Conservation (phyloP, 192 early-diverging fungal genomes). For the Rhizoclosmatium globosum region DNA sequence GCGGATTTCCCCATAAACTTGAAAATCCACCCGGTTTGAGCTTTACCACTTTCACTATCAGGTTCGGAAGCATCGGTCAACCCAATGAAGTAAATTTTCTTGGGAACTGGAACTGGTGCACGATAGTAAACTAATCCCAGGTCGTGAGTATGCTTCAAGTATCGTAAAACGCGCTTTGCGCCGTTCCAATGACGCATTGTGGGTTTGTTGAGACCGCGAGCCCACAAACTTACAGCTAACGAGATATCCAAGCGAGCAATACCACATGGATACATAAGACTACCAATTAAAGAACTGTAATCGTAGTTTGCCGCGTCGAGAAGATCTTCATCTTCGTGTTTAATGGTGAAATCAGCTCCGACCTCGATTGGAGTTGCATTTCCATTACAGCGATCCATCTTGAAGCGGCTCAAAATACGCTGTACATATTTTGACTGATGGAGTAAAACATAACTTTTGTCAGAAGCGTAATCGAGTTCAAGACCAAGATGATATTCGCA, state of each 20-base stretch:
- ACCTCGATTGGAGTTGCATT: slow-evolving; percentile 6
- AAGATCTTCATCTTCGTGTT: background rate
- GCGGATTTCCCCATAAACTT: slow-evolving; percentile 4
- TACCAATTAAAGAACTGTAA: slow-evolving; percentile 1
- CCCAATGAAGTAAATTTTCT: slow-evolving; percentile 1
- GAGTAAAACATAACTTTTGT: background rate
- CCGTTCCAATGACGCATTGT: background rate
- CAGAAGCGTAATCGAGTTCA: background rate
- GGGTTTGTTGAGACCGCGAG: background rate
- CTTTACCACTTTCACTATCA: slow-evolving; percentile 9
- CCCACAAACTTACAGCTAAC: slow-evolving; percentile 1
- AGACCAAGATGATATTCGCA: slow-evolving; percentile 2
- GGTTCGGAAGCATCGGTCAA: background rate
- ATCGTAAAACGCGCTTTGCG: slow-evolving; percentile 1
- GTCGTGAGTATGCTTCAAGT: background rate
- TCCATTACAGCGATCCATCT: slow-evolving; percentile 5
- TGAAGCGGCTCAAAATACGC: background rate
- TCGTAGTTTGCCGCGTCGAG: background rate
- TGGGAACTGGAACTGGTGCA: background rate
- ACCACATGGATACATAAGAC: background rate
- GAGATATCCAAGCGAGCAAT: background rate
- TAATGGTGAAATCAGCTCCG: slow-evolving; percentile 1
- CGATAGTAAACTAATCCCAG: background rate
- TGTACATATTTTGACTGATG: slow-evolving; percentile 8
- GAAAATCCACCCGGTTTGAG: slow-evolving; percentile 5